Percentiles rank a stretch among this genome's conserved stretches.
Conservation (phyloP, 108 stramenopile species). For the Pseudonitzschia delicatissima region DNA sequence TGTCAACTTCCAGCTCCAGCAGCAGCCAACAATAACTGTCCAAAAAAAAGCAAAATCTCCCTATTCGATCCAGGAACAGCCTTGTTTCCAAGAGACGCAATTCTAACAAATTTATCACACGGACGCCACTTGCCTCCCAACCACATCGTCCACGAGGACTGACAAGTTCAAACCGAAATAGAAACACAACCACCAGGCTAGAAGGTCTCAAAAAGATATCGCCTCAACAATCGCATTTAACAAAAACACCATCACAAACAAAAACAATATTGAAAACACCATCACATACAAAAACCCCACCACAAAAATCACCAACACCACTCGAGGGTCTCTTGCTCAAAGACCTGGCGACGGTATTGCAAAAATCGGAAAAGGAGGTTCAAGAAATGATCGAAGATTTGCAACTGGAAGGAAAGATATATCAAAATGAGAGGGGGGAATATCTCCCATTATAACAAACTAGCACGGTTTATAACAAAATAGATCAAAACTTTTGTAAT, state of each 20-base stretch:
- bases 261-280: neutral
- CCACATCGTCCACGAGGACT: no score
- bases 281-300: neutral
- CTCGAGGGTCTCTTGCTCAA: slow-evolving; percentile 21
- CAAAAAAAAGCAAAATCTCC: no score
- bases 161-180: neutral
- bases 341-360: slow-evolving; percentile 30
- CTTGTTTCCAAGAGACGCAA: no score
- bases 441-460: slow-evolving; percentile 29
- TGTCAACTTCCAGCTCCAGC: neutral
- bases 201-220: no score
- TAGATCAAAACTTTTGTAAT: no score
- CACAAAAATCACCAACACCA: neutral
- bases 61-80: no score
- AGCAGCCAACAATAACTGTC: no score
- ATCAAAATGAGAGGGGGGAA: slow-evolving; percentile 25
- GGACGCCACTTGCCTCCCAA: no score
- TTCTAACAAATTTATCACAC: no score
- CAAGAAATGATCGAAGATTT: slow-evolving; percentile 21
- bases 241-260: neutral
- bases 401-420: slow-evolving; percentile 32
- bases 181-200: neutral
- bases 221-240: neutral
- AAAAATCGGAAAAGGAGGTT: slow-evolving; percentile 12
- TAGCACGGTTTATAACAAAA: neutral